phyloP scores from a whole-genome alignment of 1,284 basidiomycete species.

The Ceratobasidium sp. region DNA sequence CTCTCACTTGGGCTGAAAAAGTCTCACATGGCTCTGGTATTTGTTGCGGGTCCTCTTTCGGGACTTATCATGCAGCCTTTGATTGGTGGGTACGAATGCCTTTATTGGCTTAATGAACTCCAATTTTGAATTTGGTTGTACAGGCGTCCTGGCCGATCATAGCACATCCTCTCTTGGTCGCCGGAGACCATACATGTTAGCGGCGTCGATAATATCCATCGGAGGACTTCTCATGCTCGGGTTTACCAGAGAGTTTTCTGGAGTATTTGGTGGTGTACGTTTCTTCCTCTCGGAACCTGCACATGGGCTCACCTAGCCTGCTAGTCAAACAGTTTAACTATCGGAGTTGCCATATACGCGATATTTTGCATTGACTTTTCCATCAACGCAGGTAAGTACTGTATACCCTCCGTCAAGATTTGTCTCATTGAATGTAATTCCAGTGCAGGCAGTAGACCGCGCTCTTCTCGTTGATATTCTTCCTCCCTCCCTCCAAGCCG shows the following conservation, averaged over 20 bases:
- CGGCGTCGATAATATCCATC: slow-evolving; percentile 73
- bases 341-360: slow-evolving; percentile 82
- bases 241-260: slow-evolving; percentile 80
- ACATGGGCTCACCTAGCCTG: neutral
- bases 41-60: slow-evolving; percentile 92
- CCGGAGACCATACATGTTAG: slow-evolving; percentile 85
- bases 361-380: slow-evolving; percentile 94
- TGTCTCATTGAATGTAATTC: slow-evolving; percentile 16
- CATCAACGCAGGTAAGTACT: slow-evolving; percentile 79
- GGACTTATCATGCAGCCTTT: slow-evolving; percentile 93
- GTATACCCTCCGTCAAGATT: neutral
- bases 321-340: slow-evolving; percentile 72
- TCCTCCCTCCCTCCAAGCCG: slow-evolving; percentile 57
- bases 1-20: slow-evolving; percentile 90
- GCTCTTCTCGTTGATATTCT: slow-evolving; percentile 80
- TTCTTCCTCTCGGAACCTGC: neutral
- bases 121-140: neutral
- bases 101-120: slow-evolving; percentile 7
- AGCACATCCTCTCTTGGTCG: slow-evolving; percentile 87
- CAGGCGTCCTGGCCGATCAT: slow-evolving; percentile 83
- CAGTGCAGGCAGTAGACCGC: slow-evolving; percentile 85
- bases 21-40: slow-evolving; percentile 88
- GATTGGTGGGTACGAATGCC: slow-evolving; percentile 63
- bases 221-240: slow-evolving; percentile 84
- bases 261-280: slow-evolving; percentile 61